These are phyloP conservation scores for Neonectria faginata DNA, from an alignment of 2,329 filamentous ascomycete species.

Conservation along the genomic window DNA sequence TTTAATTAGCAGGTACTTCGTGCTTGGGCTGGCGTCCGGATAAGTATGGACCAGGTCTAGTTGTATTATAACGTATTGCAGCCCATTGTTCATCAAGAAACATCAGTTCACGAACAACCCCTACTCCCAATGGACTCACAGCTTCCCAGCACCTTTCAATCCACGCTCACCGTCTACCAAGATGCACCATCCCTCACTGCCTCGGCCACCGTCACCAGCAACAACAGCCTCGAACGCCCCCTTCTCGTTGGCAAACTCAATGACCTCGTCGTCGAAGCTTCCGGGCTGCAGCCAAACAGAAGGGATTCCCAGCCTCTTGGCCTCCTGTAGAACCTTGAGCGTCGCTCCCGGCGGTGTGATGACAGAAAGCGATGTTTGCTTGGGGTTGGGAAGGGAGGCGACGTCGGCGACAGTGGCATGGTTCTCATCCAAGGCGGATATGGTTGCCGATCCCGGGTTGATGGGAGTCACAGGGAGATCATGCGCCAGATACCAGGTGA, in stretches of 20 bases:
- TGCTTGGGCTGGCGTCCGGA: no score
- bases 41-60: no score
- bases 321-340: conserved; percentile 78
- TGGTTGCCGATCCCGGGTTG: conserved; percentile 77
- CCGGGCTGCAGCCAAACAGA: conserved; percentile 93
- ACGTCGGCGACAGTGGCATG: conserved; percentile 76
- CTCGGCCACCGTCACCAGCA: conserved; percentile 71
- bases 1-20: no score
- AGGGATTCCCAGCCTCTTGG: conserved; percentile 76
- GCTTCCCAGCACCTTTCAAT: conserved; percentile 66
- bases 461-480: conserved; percentile 82
- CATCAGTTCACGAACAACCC: not conserved
- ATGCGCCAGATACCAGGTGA: conserved; percentile 87
- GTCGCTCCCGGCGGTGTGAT: conserved; percentile 89
- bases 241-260: conserved; percentile 74
- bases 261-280: conserved; percentile 80
- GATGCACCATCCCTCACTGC: conserved; percentile 86
- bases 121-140: conserved; percentile 44
- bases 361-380: conserved; percentile 81
- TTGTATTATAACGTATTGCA: not conserved
- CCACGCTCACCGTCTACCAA: conserved; percentile 83
- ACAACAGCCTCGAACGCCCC: conserved; percentile 76
- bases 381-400: conserved; percentile 72
- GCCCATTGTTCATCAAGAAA: not conserved
- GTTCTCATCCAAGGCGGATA: conserved; percentile 69